phyloP scores from a whole-genome alignment of 164 flowering plant species.

The Akebia trifoliata region DNA sequence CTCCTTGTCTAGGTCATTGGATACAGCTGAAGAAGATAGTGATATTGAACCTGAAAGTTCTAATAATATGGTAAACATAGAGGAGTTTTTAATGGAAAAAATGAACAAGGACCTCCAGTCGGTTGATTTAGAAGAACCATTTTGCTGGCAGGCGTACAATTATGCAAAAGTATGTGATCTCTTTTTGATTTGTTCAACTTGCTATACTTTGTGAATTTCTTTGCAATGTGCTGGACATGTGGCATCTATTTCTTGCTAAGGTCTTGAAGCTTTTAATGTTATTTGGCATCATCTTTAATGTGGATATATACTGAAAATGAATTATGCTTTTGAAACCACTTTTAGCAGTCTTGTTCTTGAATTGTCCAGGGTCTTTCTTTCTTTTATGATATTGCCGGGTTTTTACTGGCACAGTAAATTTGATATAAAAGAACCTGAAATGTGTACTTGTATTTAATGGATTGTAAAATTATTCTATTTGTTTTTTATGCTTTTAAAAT shows the following conservation, averaged over 20 bases:
- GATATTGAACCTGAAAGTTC: conserved; percentile 65
- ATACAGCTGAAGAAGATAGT: conserved; percentile 65
- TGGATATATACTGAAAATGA: neutral
- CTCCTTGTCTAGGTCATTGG: conserved; percentile 28
- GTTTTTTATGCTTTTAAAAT: too few species aligned
- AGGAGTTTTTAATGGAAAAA: conserved; percentile 75
- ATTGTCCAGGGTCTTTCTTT: too few species aligned
- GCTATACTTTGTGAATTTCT: neutral
- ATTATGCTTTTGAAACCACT: neutral
- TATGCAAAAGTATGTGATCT: conserved; percentile 74
- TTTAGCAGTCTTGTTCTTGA: too few species aligned
- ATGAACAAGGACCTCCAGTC: conserved; percentile 85
- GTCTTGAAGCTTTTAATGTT: too few species aligned
- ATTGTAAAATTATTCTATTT: too few species aligned
- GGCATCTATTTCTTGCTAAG: neutral
- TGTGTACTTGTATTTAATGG: too few species aligned
- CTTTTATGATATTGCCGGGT: too few species aligned
- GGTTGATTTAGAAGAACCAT: conserved; percentile 95
- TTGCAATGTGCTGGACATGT: neutral
- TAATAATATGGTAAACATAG: conserved; percentile 61
- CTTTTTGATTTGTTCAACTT: neutral
- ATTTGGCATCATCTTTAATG: too few species aligned
- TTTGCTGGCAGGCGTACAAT: conserved; percentile 92
- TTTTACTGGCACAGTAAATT: too few species aligned
- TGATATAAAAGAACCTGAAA: too few species aligned